These are phyloP conservation scores for Cladophialophora chaetospira DNA, from an alignment of 2,329 filamentous ascomycete species.

Conservation along the genomic window DNA sequence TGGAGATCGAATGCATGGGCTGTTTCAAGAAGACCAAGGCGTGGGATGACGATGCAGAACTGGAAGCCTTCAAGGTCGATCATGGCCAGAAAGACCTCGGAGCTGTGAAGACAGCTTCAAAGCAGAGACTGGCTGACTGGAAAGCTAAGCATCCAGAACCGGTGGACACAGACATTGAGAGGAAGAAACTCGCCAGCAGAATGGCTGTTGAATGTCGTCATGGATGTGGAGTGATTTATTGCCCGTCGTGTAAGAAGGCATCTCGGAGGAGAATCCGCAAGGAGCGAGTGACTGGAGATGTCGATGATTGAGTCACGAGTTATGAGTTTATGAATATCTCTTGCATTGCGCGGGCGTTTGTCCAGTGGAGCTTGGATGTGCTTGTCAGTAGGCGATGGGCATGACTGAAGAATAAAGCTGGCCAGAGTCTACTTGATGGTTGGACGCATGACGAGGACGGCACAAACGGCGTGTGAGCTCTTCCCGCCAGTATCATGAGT, in stretches of 20 bases:
- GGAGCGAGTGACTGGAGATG: neutral
- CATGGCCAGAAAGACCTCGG: neutral
- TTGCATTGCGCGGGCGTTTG: too few relatives aligned
- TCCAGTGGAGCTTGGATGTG: too few relatives aligned
- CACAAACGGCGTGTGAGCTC: too few relatives aligned
- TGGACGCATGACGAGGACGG: too few relatives aligned
- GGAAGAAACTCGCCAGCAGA: neutral
- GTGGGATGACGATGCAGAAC: neutral
- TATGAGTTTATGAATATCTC: too few relatives aligned
- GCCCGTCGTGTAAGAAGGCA: slow-evolving; percentile 15
- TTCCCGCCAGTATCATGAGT: too few relatives aligned
- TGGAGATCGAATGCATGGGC: slow-evolving; percentile 25
- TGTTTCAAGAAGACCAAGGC: slow-evolving; percentile 24
- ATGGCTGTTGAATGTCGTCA: neutral
- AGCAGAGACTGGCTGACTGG: neutral
- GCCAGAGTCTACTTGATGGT: too few relatives aligned
- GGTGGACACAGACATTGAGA: neutral
- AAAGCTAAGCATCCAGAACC: too few relatives aligned
- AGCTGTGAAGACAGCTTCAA: neutral
- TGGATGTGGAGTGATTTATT: slow-evolving; percentile 21
- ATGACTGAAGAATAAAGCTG: too few relatives aligned
- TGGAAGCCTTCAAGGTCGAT: neutral
- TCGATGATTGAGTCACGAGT: neutral
- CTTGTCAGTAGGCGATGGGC: too few relatives aligned
- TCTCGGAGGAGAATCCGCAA: neutral